Percentiles rank a stretch among this genome's conserved stretches.
Conservation (phyloP, 2,329 filamentous ascomycete genomes). For the Verticillium zaregamsianum region DNA sequence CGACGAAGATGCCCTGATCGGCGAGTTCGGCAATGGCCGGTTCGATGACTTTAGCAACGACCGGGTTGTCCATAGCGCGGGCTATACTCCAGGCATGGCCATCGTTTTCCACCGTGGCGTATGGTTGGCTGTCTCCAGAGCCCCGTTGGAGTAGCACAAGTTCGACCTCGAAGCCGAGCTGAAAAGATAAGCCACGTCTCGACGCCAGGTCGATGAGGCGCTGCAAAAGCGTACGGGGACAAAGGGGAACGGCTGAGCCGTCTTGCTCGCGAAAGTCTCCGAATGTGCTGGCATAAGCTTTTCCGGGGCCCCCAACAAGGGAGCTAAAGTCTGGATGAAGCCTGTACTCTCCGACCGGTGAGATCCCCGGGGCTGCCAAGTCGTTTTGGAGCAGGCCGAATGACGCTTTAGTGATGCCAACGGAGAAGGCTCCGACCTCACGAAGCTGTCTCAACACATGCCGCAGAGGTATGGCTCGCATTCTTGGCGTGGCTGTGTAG, state of each 20-base stretch:
- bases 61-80: constrained; percentile 56
- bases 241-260: constrained; percentile 47
- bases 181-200: constrained; percentile 50
- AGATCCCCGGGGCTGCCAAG: constrained; percentile 44
- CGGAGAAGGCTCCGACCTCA: constrained; percentile 36
- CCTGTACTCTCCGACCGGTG: constrained; percentile 60
- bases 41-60: constrained; percentile 54
- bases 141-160: constrained; percentile 62
- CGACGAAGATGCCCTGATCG: constrained; percentile 58
- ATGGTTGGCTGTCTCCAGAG: constrained; percentile 25
- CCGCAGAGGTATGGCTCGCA: constrained; percentile 63
- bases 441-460: constrained; percentile 45
- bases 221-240: constrained; percentile 62
- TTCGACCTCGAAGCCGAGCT: constrained; percentile 79
- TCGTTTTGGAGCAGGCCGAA: constrained; percentile 69
- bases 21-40: constrained; percentile 61
- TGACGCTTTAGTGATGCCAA: constrained; percentile 61
- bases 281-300: constrained; percentile 61
- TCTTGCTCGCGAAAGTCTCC: constrained; percentile 59
- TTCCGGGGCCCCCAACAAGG: constrained; percentile 53
- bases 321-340: constrained; percentile 63
- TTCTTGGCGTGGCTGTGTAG: constrained; percentile 65
- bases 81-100: constrained; percentile 70
- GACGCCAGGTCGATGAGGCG: constrained; percentile 48
- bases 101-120: constrained; percentile 44